Base-by-base conservation (phyloP, 2,329 filamentous ascomycete species). In the Colletotrichum sp. region DNA sequence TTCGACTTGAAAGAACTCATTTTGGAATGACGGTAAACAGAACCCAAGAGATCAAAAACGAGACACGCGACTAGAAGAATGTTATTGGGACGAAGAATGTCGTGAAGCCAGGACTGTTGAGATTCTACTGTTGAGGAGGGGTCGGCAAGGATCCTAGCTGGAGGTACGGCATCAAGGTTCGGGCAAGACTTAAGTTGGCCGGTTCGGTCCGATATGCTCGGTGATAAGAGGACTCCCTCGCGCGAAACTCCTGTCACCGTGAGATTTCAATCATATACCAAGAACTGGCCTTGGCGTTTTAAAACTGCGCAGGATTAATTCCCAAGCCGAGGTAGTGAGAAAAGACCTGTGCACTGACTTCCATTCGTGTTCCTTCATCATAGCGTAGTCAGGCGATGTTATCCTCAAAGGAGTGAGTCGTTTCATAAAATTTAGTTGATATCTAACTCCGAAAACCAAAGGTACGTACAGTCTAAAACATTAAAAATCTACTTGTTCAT, bases 401-500 rank as follows among this genome's bases (percentile, higher is more conserved):
- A 13, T 21, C 44, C n/a, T 52, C 44, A 52, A 52, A 52, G 44
- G n/a, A 12, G 44, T 21, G n/a, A 12, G n/a, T 21, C 12, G 44
- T 24, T 52, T 24, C 44, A 24, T 52, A 13, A 13, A 4, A 24
- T 5, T 13, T 12, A 52, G 10, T 24, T 21, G 9, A 24, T 52
- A 21, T 52, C 12, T 21, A 21, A 52, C 44, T 21, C 44, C 44
- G 44, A 52, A 52, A 52, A 21, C 12, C 44, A 24, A 52, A 52
- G 44, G n/a, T 1, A 52, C 44, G n/a, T 52, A 49, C 44, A n/a
- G n/a, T 52, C n/a, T 21, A 13, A 5, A 21, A 13, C n/a, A 24
- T 52, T 8, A 52, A 52, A 10, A 8, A 30, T 60, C 72, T 80
- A 79, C 64, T 69, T 72, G 24, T 78, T 78, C 69, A 80, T 76